Evolutionary conservation across 1,284 basidiomycete genomes (phyloP).

Genomic region (Singerocomus inundabilis): DNA sequence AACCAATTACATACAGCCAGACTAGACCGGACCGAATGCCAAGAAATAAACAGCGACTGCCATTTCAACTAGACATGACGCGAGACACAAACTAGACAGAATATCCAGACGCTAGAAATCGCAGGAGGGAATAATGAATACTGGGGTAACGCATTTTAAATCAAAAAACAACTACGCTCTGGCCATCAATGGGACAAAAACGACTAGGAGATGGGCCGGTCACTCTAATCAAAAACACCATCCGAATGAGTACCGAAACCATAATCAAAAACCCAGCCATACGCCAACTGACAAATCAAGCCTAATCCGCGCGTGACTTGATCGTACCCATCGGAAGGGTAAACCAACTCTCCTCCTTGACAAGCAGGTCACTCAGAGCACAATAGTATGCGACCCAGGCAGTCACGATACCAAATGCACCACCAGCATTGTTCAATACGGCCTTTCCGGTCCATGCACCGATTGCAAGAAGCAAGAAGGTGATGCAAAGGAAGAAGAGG

Average conservation of each 20-base stretch:
- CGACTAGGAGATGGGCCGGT: conserved; percentile 5
- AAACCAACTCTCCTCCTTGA: conserved; percentile 49
- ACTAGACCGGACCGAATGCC: too few species aligned
- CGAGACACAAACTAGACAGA: conserved; percentile 3
- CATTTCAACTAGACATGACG: neutral
- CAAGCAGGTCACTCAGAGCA: conserved; percentile 60
- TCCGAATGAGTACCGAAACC: conserved; percentile 1
- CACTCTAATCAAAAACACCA: neutral
- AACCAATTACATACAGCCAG: too few species aligned
- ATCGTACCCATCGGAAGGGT: conserved; percentile 50
- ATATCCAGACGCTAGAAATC: neutral
- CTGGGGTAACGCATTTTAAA: conserved; percentile 3
- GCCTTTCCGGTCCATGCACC: conserved; percentile 39
- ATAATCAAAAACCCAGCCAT: conserved; percentile 7
- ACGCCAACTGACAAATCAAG: neutral
- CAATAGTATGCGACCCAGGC: conserved; percentile 69
- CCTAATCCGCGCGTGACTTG: conserved; percentile 12
- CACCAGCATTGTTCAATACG: conserved; percentile 51
- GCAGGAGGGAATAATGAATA: neutral
- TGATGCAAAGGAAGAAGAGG: conserved; percentile 70
- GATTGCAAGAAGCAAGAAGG: conserved; percentile 58
- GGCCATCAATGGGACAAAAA: too few species aligned
- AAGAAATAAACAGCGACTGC: neutral
- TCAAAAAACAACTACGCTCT: conserved; percentile 1
- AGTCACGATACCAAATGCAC: conserved; percentile 68